These are phyloP conservation scores for Phytophthora boehmeriae DNA, from an alignment of 352 stramenopile genomes.

Conservation along the genomic window DNA sequence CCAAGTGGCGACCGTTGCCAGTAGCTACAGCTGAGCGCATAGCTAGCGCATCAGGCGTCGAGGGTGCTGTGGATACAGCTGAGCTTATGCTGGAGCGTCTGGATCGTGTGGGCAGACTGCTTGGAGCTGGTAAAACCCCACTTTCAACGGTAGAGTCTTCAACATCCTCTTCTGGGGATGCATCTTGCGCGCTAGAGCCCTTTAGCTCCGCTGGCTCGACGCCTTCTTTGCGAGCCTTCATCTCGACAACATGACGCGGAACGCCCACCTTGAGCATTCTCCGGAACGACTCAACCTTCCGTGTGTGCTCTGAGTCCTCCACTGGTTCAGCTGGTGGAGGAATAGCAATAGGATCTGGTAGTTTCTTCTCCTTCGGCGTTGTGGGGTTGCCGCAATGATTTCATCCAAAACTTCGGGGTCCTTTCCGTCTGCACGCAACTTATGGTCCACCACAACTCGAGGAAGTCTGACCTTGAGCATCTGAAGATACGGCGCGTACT, in stretches of 20 bases:
- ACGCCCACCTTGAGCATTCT: conserved; percentile 77
- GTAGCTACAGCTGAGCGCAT: conserved; percentile 10
- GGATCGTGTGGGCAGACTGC: conserved; percentile 26
- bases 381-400: conserved; percentile 31
- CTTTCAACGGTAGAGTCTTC: conserved; percentile 39
- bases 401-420: conserved; percentile 65
- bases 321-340: conserved; percentile 27
- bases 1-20: conserved; percentile 26
- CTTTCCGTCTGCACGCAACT: conserved; percentile 66
- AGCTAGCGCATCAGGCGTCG: conserved; percentile 35
- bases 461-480: conserved; percentile 83
- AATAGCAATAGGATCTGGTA: conserved; percentile 41
- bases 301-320: conserved; percentile 38
- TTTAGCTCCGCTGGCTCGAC: conserved; percentile 57
- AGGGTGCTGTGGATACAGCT: conserved; percentile 31
- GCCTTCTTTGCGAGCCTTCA: conserved; percentile 61
- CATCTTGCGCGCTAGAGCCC: neutral
- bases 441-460: conserved; percentile 70
- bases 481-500: conserved; percentile 65
- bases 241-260: conserved; percentile 60
- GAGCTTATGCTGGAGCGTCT: conserved; percentile 49
- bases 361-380: conserved; percentile 32
- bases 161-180: neutral
- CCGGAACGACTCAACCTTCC: conserved; percentile 64
- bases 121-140: conserved; percentile 8